These are phyloP conservation scores for Solanum phureja DNA, from an alignment of 257 asterid species.

Conservation along the genomic window DNA sequence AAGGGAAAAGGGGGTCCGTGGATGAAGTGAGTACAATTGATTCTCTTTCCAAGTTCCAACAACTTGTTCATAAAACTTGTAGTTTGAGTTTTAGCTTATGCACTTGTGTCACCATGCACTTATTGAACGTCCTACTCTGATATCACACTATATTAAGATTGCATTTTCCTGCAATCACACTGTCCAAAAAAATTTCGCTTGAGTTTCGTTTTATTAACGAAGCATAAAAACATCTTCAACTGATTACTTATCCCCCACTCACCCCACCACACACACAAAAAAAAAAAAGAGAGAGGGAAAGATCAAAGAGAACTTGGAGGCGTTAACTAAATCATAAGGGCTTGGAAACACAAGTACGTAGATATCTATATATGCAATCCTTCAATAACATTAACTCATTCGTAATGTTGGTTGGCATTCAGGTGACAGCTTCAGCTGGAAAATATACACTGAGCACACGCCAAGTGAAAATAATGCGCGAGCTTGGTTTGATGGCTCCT, in stretches of 20 bases:
- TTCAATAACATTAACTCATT: not conserved
- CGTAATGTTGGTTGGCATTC: not conserved
- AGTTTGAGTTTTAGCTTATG: not conserved
- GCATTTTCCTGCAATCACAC: not conserved
- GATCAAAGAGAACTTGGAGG: not conserved
- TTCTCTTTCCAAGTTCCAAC: not conserved
- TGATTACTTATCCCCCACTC: not conserved
- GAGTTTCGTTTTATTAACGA: not conserved
- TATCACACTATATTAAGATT: not conserved
- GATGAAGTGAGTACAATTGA: not conserved
- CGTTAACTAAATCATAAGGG: not conserved
- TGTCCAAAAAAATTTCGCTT: not conserved
- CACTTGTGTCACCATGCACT: not conserved
- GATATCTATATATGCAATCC: not conserved
- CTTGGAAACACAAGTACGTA: not conserved
- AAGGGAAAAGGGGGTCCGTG: not conserved
- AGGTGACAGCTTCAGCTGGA: constrained; percentile 2
- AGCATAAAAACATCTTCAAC: not conserved
- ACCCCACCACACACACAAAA: not conserved
- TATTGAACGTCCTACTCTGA: not conserved
- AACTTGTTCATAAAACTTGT: not conserved
- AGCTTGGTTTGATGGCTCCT: constrained; percentile 27
- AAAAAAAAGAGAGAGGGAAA: no score
- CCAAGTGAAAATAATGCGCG: constrained; percentile 18
- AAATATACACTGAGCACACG: constrained; percentile 6